Evolutionary conservation across 148 eudicot genomes (phyloP), one percentile per base, ranked within the genome.

Genomic region (Amaranthus cruentus): DNA sequence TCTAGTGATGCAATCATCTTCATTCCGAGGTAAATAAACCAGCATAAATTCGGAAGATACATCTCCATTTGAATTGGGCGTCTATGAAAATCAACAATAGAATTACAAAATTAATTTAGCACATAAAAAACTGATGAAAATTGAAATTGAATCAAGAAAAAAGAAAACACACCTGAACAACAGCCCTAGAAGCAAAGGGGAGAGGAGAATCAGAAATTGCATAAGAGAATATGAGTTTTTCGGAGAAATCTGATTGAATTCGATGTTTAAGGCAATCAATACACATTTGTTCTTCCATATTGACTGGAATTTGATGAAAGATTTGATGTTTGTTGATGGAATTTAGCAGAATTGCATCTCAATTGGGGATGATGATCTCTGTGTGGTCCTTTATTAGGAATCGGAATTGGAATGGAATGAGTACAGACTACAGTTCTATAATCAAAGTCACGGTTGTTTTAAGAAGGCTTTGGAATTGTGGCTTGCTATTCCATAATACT

Each of bases 241-340:
- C 84, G 0, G 91, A 83, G 78, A 86, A 89, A 89, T 89, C 97
- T 28, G 89, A 72, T 58, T 67, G 74, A 47, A 90, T 88, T 81
- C 85, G 83, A 43, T 71, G 75, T 70, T 76, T 80, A 6, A 90
- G 83, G 64, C 96, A 90, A 54, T 83, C 88, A 54, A 82, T 85
- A 79, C 96, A 88, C 84, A 83, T 75, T 71, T 76, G 52, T 64
- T 21, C 54, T 28, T 79, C 84, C 88, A 77, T 83, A 65, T 51
- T 47, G 28, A 12, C 4, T 60, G 18, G 38, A 18, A 60, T 21
- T 28, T 60, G 9, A 60, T 6, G 1, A 58, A 58, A 58, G 28
- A n/a, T 58, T 4, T 58, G 62, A 15, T 48, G 4, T 67, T 47
- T 21, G 65, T 28, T 28, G 38, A 28, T 28, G 38, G 38, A 28